Conservation (phyloP, 306 rosid species). For the Amphicarpaea edgeworthii region DNA sequence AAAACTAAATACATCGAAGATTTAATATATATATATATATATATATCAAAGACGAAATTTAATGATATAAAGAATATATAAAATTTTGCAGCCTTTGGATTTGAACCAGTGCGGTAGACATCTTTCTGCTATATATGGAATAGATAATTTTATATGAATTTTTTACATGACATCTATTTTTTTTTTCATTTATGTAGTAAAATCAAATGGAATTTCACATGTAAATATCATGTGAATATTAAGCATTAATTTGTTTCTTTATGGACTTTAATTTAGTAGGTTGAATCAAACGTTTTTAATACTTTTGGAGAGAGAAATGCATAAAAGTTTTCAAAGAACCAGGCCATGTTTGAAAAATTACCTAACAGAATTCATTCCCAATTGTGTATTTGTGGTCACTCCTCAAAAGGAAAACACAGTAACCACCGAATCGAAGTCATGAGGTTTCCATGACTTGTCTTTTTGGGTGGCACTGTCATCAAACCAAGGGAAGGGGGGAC, state of each 20-base stretch:
- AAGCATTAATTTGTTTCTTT: no score
- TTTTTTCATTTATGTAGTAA: neutral
- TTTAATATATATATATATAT: no score
- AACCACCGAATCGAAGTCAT: constrained; percentile 9
- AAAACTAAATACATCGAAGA: no score
- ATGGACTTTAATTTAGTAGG: neutral
- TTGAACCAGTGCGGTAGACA: neutral
- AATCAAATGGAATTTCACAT: neutral
- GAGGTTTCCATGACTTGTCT: neutral
- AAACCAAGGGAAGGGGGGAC: constrained; percentile 9
- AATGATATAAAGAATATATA: neutral
- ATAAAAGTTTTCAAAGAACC: neutral
- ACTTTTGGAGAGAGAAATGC: neutral
- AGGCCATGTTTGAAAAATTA: neutral
- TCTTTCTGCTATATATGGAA: neutral
- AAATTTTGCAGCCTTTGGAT: neutral
- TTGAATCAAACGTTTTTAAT: neutral
- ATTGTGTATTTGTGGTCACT: neutral
- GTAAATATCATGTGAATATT: neutral
- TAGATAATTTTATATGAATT: neutral
- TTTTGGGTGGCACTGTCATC: constrained; percentile 25
- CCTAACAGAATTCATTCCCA: neutral
- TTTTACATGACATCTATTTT: neutral
- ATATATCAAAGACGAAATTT: no score
- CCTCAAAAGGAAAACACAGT: neutral